Conservation (phyloP, 2,329 filamentous ascomycete genomes). For the Coniochaeta hoffmannii region DNA sequence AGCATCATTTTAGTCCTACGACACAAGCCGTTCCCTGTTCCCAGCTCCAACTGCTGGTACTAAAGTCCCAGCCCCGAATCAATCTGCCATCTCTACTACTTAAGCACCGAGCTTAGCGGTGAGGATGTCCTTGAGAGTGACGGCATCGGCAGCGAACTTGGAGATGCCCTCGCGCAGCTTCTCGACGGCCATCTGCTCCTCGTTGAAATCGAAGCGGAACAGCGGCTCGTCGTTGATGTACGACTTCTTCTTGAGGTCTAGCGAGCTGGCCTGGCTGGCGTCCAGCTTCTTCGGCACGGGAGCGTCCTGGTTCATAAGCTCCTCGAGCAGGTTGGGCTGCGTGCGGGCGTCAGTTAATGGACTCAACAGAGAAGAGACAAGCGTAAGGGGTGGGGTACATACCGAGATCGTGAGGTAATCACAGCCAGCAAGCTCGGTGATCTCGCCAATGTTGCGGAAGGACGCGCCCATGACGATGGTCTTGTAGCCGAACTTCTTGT, state of each 20-base stretch:
- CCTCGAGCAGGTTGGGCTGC: conserved; percentile 86
- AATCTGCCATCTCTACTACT: neutral
- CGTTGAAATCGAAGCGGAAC: conserved; percentile 99
- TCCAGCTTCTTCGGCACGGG: conserved; percentile 90
- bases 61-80: neutral
- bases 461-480: conserved; percentile 99
- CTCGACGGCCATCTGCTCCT: conserved; percentile 98
- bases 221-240: conserved; percentile 84
- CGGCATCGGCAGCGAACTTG: conserved; percentile 95
- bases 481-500: conserved; percentile 99
- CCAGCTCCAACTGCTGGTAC: neutral
- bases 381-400: conserved; percentile 28
- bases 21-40: neutral
- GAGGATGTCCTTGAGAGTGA: conserved; percentile 88
- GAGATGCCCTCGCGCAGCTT: conserved; percentile 99
- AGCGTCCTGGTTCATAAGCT: conserved; percentile 78
- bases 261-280: conserved; percentile 52
- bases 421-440: conserved; percentile 95
- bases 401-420: conserved; percentile 98
- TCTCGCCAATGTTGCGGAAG: conserved; percentile 93
- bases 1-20: conserved; percentile 1
- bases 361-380: neutral
- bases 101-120: conserved; percentile 63
- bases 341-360: neutral
- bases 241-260: conserved; percentile 78